Conservation (phyloP, 371 early-diverging fungal species). For the Nematocida ironsii region DNA sequence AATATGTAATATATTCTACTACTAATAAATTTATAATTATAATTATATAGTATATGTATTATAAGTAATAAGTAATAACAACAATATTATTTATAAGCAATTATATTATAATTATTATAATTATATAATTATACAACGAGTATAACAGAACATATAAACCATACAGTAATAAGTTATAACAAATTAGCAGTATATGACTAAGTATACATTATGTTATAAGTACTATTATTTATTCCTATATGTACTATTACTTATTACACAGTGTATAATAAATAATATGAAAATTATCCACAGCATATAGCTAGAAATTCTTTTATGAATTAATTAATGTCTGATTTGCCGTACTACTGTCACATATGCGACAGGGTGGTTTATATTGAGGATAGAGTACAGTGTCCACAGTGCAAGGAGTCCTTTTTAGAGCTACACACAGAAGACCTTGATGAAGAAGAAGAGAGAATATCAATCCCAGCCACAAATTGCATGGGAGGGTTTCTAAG, state of each 20-base stretch:
- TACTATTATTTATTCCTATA: background rate
- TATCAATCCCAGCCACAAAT: background rate
- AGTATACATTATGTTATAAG: too few relatives aligned
- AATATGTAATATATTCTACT: too few relatives aligned
- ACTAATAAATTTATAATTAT: too few relatives aligned
- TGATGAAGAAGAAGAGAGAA: constrained; percentile 3
- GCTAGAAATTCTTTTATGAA: constrained; percentile 40
- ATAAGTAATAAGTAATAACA: too few relatives aligned
- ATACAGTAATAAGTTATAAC: too few relatives aligned
- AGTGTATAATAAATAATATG: background rate
- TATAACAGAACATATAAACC: too few relatives aligned
- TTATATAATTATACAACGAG: too few relatives aligned
- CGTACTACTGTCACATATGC: constrained; percentile 59
- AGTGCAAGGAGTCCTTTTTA: constrained; percentile 30
- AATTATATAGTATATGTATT: too few relatives aligned
- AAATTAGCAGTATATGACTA: too few relatives aligned
- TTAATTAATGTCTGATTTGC: constrained; percentile 44
- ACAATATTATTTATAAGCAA: too few relatives aligned
- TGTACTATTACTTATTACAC: too few relatives aligned
- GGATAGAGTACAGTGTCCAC: constrained; percentile 43
- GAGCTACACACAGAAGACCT: constrained; percentile 36
- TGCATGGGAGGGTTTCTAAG: background rate
- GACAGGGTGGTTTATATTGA: constrained; percentile 31
- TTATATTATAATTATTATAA: too few relatives aligned
- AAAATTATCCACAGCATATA: background rate